Evolutionary conservation across 2,329 filamentous ascomycete genomes (phyloP).

Genomic region (Acephala macrosclerotiorum): DNA sequence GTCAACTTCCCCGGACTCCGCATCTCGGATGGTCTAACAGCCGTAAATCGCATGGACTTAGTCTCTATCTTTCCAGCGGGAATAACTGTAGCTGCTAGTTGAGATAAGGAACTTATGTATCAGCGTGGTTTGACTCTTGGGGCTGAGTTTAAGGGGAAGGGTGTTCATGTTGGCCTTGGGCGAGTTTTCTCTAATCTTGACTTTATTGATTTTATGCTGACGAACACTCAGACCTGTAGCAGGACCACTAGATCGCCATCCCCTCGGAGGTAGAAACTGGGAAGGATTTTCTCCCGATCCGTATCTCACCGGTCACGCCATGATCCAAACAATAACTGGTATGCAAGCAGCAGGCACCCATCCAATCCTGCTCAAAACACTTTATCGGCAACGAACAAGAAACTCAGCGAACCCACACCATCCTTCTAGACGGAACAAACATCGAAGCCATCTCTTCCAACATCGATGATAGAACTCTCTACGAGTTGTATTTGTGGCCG

Average conservation of each 20-base stretch:
- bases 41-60: conserved; percentile 47
- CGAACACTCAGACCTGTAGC: conserved; percentile 49
- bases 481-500: conserved; percentile 54
- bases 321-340: conserved; percentile 52
- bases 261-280: conserved; percentile 74
- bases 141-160: conserved; percentile 77
- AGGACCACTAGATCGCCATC: conserved; percentile 71
- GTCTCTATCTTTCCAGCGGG: conserved; percentile 72
- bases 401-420: not conserved
- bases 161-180: conserved; percentile 77
- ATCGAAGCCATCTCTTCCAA: conserved; percentile 29
- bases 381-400: conserved; percentile 54
- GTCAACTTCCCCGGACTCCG: conserved; percentile 31
- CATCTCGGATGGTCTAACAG: conserved; percentile 30
- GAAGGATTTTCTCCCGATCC: conserved; percentile 52
- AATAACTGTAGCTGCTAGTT: conserved; percentile 75
- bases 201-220: not conserved
- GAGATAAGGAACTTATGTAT: conserved; percentile 76
- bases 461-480: conserved; percentile 75
- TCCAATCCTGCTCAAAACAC: conserved; percentile 68
- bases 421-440: conserved; percentile 15
- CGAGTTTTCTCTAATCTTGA: conserved; percentile 10
- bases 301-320: conserved; percentile 35
- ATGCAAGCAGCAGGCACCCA: conserved; percentile 73
- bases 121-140: conserved; percentile 77